phyloP scores from a whole-genome alignment of 768 basidiomycete species.

The Exidia glandulosa region DNA sequence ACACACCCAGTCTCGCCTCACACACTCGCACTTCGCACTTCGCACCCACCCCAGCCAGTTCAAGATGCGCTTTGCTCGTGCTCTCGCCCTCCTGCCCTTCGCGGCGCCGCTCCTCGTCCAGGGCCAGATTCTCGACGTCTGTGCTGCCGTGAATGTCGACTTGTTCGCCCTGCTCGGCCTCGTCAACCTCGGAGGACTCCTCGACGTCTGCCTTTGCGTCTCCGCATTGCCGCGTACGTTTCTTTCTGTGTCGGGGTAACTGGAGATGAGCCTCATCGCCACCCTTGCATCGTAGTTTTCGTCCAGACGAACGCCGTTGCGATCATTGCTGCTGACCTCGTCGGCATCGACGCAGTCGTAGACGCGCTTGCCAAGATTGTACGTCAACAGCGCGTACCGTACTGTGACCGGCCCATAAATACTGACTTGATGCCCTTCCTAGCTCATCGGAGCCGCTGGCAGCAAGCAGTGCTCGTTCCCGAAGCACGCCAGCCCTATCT shows the following conservation, averaged over 20 bases:
- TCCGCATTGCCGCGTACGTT: conserved; percentile 14
- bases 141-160: conserved; percentile 25
- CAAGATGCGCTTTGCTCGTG: neutral
- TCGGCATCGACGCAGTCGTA: conserved; percentile 20
- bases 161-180: conserved; percentile 21
- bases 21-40: neutral
- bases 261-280: neutral
- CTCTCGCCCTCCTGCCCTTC: neutral
- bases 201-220: conserved; percentile 35
- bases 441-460: conserved; percentile 17
- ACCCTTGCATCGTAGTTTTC: conserved; percentile 19
- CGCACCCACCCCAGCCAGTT: neutral
- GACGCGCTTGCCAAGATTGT: conserved; percentile 27
- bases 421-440: no score
- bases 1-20: neutral
- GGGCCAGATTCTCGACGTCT: conserved; percentile 21
- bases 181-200: conserved; percentile 19
- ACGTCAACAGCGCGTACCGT: neutral
- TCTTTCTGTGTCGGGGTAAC: neutral
- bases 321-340: conserved; percentile 17
- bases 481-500: conserved; percentile 25
- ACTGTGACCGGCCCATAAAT: neutral
- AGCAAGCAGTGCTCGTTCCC: conserved; percentile 27
- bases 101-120: neutral
- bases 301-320: conserved; percentile 22